Percentiles rank a stretch among this genome's conserved stretches.
These are phyloP conservation scores for Hypoxylon sp. DNA, from an alignment of 2,329 filamentous ascomycete species.

Conservation along the genomic window DNA sequence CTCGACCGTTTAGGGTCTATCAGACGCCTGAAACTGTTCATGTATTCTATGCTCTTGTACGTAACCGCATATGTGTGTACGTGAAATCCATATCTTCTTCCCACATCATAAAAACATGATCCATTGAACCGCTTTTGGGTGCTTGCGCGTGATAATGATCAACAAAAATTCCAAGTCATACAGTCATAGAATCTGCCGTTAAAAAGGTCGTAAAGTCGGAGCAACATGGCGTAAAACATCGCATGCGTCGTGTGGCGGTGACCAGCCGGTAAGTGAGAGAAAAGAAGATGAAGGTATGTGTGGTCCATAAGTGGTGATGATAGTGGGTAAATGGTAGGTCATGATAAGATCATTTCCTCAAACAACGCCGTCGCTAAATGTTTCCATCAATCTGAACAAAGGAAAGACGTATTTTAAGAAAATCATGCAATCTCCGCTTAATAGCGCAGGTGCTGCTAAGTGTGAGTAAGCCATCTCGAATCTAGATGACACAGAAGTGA, in stretches of 20 bases:
- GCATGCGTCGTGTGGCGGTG: slow-evolving; percentile 51
- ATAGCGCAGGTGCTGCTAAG: slow-evolving; percentile 27
- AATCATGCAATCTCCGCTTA: slow-evolving; percentile 46
- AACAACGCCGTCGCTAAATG: slow-evolving; percentile 61
- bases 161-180: slow-evolving; percentile 52
- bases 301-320: slow-evolving; percentile 46
- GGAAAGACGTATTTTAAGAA: slow-evolving; percentile 50
- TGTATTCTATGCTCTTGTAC: slow-evolving; percentile 50
- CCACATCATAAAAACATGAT: slow-evolving; percentile 51
- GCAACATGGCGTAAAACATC: slow-evolving; percentile 51
- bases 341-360: slow-evolving; percentile 56
- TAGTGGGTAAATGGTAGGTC: slow-evolving; percentile 45
- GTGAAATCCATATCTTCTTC: slow-evolving; percentile 46
- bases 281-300: slow-evolving; percentile 48
- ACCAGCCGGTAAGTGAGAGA: slow-evolving; percentile 51
- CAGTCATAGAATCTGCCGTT: slow-evolving; percentile 54
- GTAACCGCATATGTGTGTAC: slow-evolving; percentile 45
- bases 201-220: slow-evolving; percentile 53
- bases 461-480: slow-evolving; percentile 12
- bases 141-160: slow-evolving; percentile 50
- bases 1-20: slow-evolving; percentile 34
- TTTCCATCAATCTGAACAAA: slow-evolving; percentile 54
- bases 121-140: slow-evolving; percentile 50
- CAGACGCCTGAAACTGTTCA: slow-evolving; percentile 37
- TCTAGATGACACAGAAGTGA: slow-evolving; percentile 23